Conservation (phyloP, 371 early-diverging fungal genomes). For the Capillidium rhysosporum region DNA sequence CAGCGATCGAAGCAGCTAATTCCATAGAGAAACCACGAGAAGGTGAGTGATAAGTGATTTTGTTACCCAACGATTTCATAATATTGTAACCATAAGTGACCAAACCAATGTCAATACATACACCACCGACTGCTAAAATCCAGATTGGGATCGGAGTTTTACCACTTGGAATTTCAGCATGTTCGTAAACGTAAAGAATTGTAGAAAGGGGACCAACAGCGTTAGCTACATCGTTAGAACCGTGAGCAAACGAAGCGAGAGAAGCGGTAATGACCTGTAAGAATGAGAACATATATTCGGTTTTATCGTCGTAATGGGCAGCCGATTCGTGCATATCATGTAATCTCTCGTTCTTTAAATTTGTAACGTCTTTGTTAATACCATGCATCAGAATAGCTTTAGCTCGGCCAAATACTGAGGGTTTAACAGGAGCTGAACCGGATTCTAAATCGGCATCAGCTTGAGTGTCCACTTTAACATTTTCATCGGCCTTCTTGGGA, state of each 20-base stretch:
- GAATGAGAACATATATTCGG: constrained; percentile 62
- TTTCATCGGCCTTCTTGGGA: constrained; percentile 10
- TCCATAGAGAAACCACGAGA: constrained; percentile 72
- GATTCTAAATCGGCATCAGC: not conserved
- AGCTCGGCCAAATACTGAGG: too few relatives aligned
- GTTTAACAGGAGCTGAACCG: not conserved
- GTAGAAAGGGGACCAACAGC: constrained; percentile 58
- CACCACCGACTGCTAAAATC: constrained; percentile 14
- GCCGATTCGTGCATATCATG: constrained; percentile 30
- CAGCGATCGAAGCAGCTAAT: constrained; percentile 60
- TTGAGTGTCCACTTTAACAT: not conserved
- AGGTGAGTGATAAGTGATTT: constrained; percentile 66
- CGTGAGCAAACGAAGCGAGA: constrained; percentile 71
- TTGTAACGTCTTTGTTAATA: constrained; percentile 32
- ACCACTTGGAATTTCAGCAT: constrained; percentile 20
- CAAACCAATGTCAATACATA: constrained; percentile 64
- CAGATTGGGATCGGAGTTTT: constrained; percentile 32
- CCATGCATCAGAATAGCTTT: constrained; percentile 11
- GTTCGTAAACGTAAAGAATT: constrained; percentile 46
- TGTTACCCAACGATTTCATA: constrained; percentile 60
- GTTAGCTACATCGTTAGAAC: constrained; percentile 75
- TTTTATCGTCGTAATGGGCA: constrained; percentile 44
- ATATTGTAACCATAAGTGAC: constrained; percentile 41
- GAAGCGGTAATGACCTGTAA: constrained; percentile 63
- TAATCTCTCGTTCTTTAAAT: constrained; percentile 8